These are phyloP conservation scores for Kuraishia capsulata DNA, from an alignment of 805 yeast species.

Conservation along the genomic window DNA sequence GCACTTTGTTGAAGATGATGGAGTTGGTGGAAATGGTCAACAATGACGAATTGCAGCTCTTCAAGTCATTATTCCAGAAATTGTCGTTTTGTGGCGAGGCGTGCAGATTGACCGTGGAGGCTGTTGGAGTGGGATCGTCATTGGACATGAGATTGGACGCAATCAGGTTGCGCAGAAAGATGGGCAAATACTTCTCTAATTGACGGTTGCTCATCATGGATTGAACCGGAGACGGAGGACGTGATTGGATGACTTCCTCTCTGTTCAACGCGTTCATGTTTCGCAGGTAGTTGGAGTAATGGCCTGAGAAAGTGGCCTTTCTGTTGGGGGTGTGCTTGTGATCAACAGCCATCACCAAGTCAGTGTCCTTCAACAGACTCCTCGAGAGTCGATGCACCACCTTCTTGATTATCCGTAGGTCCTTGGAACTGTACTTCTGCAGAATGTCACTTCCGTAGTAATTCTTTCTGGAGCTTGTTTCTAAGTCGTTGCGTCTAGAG, in stretches of 20 bases:
- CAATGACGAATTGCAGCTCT: constrained; percentile 7
- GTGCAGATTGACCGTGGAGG: not conserved
- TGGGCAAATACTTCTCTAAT: constrained; percentile 8
- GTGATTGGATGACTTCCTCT: constrained; percentile 1
- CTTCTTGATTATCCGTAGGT: constrained; percentile 11
- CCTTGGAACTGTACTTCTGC: constrained; percentile 10
- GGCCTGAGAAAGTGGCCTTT: not conserved
- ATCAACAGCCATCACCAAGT: not conserved
- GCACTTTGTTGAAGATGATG: not conserved
- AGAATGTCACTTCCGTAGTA: constrained; percentile 15
- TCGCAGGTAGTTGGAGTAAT: constrained; percentile 2
- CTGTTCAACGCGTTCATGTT: constrained; percentile 1
- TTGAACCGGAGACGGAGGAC: not conserved
- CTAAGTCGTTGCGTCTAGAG: too few relatives aligned
- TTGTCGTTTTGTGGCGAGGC: too few relatives aligned
- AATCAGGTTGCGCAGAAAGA: constrained; percentile 7
- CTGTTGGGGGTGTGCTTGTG: not conserved
- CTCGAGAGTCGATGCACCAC: constrained; percentile 11
- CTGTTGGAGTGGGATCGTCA: constrained; percentile 1
- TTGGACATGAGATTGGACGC: not conserved
- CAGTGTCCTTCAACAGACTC: constrained; percentile 1
- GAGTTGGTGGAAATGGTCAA: constrained; percentile 8
- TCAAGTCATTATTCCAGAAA: constrained; percentile 8
- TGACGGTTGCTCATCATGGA: constrained; percentile 5
- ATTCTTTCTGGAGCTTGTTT: not conserved